Conservation (phyloP, 2,329 filamentous ascomycete species). For the Annulohypoxylon truncatum region DNA sequence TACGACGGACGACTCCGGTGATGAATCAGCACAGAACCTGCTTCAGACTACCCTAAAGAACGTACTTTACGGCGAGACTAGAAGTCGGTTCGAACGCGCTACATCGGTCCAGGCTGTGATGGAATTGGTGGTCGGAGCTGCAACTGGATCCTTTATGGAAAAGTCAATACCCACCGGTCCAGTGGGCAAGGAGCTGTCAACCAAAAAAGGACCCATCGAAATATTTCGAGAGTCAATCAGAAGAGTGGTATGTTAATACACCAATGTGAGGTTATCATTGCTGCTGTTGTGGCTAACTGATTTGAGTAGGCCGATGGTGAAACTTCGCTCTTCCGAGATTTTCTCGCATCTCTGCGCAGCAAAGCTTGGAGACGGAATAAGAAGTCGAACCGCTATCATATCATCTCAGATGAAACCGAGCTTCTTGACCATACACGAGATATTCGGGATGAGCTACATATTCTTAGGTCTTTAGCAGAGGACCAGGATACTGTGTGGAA, state of each 20-base stretch:
- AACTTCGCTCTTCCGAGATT: slow-evolving; percentile 20
- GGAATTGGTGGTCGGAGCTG: slow-evolving; percentile 23
- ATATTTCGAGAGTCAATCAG: slow-evolving; percentile 34
- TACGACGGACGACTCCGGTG: slow-evolving; percentile 1
- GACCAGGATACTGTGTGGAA: slow-evolving; percentile 32
- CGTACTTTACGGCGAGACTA: slow-evolving; percentile 10
- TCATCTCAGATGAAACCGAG: slow-evolving; percentile 26
- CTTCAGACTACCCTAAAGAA: slow-evolving; percentile 17
- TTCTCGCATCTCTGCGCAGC: slow-evolving; percentile 7
- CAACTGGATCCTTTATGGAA: slow-evolving; percentile 20
- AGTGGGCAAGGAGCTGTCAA: not conserved
- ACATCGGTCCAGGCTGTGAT: slow-evolving; percentile 22
- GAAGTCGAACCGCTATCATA: slow-evolving; percentile 8
- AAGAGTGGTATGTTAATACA: slow-evolving; percentile 14
- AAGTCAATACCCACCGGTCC: slow-evolving; percentile 13
- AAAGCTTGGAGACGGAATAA: not conserved
- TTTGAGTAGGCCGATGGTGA: slow-evolving; percentile 18
- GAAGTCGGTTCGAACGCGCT: slow-evolving; percentile 21
- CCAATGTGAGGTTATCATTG: not conserved
- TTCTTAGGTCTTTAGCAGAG: slow-evolving; percentile 27
- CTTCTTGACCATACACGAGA: slow-evolving; percentile 21
- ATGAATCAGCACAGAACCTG: not conserved
- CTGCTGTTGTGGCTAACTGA: not conserved
- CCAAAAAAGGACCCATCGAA: slow-evolving; percentile 22
- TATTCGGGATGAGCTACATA: slow-evolving; percentile 29